These are phyloP conservation scores for Ceratocystis papillata DNA, from an alignment of 2,329 filamentous ascomycete species.

Conservation along the genomic window DNA sequence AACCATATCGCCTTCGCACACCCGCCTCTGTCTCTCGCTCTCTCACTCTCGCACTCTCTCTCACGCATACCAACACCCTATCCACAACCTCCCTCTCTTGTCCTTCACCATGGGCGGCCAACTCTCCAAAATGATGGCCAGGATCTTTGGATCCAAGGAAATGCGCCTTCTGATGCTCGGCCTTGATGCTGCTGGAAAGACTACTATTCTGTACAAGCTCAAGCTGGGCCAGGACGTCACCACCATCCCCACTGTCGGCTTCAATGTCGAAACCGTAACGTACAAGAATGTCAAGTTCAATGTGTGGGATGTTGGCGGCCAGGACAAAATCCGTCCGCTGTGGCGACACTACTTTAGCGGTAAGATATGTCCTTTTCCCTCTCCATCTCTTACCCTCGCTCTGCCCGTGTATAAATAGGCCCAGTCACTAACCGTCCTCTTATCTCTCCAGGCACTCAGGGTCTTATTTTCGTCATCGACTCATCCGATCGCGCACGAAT, in stretches of 20 bases:
- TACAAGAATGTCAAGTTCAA: conserved; percentile 99
- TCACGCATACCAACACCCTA: neutral
- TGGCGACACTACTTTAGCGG: conserved; percentile 96
- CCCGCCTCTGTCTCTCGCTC: neutral
- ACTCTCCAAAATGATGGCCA: conserved; percentile 93
- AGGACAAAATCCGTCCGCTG: conserved; percentile 95
- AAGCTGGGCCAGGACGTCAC: conserved; percentile 98
- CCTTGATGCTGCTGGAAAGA: conserved; percentile 96
- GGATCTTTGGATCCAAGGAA: conserved; percentile 98
- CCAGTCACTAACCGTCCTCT: conserved; percentile 9
- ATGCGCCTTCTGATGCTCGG: conserved; percentile 98
- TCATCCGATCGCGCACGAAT: conserved; percentile 84
- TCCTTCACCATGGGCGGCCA: conserved; percentile 68
- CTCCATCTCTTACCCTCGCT: no score
- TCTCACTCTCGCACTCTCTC: neutral
- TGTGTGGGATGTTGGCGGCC: conserved; percentile 96
- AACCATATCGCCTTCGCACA: neutral
- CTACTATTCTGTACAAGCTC: conserved; percentile 97
- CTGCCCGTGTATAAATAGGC: neutral
- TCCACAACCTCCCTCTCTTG: neutral
- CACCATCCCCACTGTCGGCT: conserved; percentile 95
- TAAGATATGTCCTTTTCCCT: conserved; percentile 32
- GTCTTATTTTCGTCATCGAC: conserved; percentile 97
- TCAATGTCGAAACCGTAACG: conserved; percentile 97
- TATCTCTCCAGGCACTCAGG: conserved; percentile 64